These are phyloP conservation scores for Quercus alba DNA, from an alignment of 306 rosid species.

Conservation along the genomic window DNA sequence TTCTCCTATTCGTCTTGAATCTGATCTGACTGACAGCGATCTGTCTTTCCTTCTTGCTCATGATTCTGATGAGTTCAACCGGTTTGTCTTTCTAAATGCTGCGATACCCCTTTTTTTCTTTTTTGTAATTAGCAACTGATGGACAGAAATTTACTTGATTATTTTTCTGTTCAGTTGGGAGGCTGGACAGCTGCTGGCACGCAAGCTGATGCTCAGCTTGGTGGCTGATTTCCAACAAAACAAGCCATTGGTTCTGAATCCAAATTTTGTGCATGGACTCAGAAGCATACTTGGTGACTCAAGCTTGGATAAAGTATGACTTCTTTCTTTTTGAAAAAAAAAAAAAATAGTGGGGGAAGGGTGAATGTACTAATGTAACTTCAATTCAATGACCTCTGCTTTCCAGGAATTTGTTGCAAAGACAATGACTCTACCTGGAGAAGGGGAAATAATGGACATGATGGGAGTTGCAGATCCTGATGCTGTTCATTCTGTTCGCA, in stretches of 20 bases:
- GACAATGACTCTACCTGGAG: constrained; percentile 97
- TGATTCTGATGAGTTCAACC: constrained; percentile 92
- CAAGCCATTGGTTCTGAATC: constrained; percentile 71
- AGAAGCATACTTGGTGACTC: constrained; percentile 61
- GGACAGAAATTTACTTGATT: constrained; percentile 20
- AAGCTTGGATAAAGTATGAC: constrained; percentile 81
- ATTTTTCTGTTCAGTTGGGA: constrained; percentile 73
- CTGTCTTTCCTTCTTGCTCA: constrained; percentile 88
- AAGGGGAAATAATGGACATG: constrained; percentile 98
- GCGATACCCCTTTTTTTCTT: neutral
- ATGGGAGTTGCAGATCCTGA: constrained; percentile 98
- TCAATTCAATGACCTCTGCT: constrained; percentile 14
- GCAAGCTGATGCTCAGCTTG: constrained; percentile 82
- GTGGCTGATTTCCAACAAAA: constrained; percentile 80
- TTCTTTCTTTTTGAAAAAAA: neutral
- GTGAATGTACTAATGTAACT: constrained; percentile 10
- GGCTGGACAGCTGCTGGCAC: constrained; percentile 91
- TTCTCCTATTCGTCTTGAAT: constrained; percentile 90
- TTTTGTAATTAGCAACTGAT: constrained; percentile 2
- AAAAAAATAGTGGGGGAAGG: neutral
- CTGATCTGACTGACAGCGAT: constrained; percentile 73
- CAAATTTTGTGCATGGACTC: constrained; percentile 72
- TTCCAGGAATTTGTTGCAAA: constrained; percentile 87
- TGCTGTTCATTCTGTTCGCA: constrained; percentile 86
- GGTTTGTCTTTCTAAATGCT: constrained; percentile 57